These are phyloP conservation scores for Penicillium herquei DNA, from an alignment of 495 filamentous ascomycete genomes.

Conservation along the genomic window DNA sequence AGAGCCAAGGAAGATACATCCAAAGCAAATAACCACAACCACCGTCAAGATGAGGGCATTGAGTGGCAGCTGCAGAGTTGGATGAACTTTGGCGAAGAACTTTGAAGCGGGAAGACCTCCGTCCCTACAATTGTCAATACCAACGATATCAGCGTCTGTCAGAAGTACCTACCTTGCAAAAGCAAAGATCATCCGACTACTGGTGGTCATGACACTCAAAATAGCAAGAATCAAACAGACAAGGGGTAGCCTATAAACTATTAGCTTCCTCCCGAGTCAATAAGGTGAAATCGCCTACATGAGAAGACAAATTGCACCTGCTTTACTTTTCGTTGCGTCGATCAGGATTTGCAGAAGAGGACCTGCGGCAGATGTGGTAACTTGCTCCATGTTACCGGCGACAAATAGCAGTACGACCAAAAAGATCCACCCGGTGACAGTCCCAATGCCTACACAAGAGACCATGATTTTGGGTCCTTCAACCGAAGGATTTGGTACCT, in stretches of 20 bases:
- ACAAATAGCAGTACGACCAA: slow-evolving; percentile 62
- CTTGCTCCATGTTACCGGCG: slow-evolving; percentile 50
- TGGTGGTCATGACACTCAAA: slow-evolving; percentile 69
- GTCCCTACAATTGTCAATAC: slow-evolving; percentile 42
- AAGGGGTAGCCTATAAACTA: slow-evolving; percentile 52
- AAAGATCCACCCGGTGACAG: slow-evolving; percentile 65
- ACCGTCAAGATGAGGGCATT: slow-evolving; percentile 65
- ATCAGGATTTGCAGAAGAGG: slow-evolving; percentile 68
- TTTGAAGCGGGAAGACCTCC: slow-evolving; percentile 64
- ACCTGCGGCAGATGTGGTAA: slow-evolving; percentile 57
- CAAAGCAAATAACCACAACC: slow-evolving; percentile 62
- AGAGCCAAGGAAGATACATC: slow-evolving; percentile 71
- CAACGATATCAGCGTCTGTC: background rate
- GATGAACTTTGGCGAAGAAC: slow-evolving; percentile 61
- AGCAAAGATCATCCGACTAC: slow-evolving; percentile 70
- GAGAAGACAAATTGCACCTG: slow-evolving; percentile 62
- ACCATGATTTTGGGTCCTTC: slow-evolving; percentile 71
- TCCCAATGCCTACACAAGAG: slow-evolving; percentile 65
- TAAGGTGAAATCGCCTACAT: slow-evolving; percentile 41
- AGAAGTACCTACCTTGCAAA: slow-evolving; percentile 48
- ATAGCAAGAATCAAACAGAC: slow-evolving; percentile 67
- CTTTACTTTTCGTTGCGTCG: slow-evolving; percentile 60
- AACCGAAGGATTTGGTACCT: slow-evolving; percentile 63
- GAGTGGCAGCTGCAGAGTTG: slow-evolving; percentile 59
- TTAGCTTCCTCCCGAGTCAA: slow-evolving; percentile 1